Conservation (phyloP, 345 rosid species). For the Brassica rapa region DNA sequence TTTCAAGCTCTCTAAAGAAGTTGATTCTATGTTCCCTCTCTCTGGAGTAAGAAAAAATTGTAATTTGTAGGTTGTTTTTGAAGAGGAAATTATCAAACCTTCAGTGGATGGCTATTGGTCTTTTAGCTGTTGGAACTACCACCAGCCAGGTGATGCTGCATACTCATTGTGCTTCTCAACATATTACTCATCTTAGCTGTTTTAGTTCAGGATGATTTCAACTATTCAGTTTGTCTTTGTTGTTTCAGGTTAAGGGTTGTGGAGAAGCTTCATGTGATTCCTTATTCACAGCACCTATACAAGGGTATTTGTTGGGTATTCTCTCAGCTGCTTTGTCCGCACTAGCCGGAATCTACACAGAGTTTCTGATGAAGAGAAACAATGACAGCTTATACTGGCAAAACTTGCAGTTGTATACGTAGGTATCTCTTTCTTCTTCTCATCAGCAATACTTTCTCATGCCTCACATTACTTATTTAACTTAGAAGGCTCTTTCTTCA, state of each 20-base stretch:
- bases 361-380: conserved; percentile 94
- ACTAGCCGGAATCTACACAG: conserved; percentile 92
- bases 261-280: conserved; percentile 87
- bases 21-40: neutral
- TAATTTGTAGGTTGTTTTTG: conserved; percentile 57
- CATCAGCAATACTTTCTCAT: conserved; percentile 25
- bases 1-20: neutral
- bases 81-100: conserved; percentile 68
- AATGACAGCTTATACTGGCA: conserved; percentile 95
- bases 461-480: conserved; percentile 7
- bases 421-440: conserved; percentile 57
- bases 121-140: conserved; percentile 88
- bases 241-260: conserved; percentile 77
- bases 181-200: neutral
- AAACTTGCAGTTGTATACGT: conserved; percentile 90
- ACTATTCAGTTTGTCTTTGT: neutral
- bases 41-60: neutral
- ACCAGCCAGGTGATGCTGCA: conserved; percentile 71
- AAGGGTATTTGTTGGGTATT: conserved; percentile 79
- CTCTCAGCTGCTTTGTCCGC: conserved; percentile 94
- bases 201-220: neutral
- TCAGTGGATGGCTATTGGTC: conserved; percentile 87
- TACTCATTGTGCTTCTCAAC: neutral
- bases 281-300: conserved; percentile 84
- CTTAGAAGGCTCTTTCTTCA: neutral